phyloP scores from a whole-genome alignment of 2,329 filamentous ascomycete species.

The Escovopsis weberi region DNA sequence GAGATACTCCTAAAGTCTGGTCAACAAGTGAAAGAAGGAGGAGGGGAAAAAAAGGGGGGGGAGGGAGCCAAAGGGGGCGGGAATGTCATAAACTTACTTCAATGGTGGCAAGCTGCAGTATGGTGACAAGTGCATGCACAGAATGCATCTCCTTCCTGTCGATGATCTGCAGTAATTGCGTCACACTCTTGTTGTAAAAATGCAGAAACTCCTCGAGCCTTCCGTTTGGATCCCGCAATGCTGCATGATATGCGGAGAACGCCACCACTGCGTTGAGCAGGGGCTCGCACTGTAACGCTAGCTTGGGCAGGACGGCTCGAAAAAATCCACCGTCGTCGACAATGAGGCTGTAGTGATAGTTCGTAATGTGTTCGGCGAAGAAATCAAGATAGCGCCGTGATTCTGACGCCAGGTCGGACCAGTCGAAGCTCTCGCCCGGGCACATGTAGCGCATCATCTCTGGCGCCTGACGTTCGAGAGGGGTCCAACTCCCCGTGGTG shows the following conservation, averaged over 20 bases:
- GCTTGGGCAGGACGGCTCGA: conserved; percentile 50
- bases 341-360: conserved; percentile 71
- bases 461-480: neutral
- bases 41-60: too few species aligned
- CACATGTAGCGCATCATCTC: conserved; percentile 5
- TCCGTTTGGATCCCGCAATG: conserved; percentile 53
- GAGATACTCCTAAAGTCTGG: conserved; percentile 60
- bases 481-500: conserved; percentile 5
- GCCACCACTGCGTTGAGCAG: conserved; percentile 76
- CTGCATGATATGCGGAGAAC: conserved; percentile 78
- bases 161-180: conserved; percentile 56
- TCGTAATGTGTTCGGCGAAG: conserved; percentile 61
- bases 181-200: conserved; percentile 84
- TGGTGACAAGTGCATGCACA: conserved; percentile 66
- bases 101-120: conserved; percentile 82
- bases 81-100: conserved; percentile 46
- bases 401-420: conserved; percentile 49
- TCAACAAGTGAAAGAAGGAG: neutral
- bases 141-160: conserved; percentile 56
- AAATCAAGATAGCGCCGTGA: conserved; percentile 67
- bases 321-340: conserved; percentile 61
- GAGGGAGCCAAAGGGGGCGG: conserved; percentile 1
- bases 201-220: conserved; percentile 69
- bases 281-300: conserved; percentile 61
- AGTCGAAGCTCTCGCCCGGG: conserved; percentile 25